These are phyloP conservation scores for Cladorrhinum sp. DNA, from an alignment of 2,329 filamentous ascomycete species.

Conservation along the genomic window DNA sequence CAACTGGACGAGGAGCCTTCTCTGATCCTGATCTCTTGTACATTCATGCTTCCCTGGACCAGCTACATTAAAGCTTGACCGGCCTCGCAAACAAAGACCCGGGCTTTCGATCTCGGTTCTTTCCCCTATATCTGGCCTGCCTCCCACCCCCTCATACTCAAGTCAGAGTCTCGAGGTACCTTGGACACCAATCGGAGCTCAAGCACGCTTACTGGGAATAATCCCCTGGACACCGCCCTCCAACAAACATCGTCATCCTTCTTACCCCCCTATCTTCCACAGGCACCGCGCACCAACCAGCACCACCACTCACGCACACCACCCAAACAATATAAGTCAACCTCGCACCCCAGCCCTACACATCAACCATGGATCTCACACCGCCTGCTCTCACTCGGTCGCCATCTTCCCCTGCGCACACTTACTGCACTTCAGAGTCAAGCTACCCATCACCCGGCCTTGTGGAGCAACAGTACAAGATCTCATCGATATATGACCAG, in stretches of 20 bases:
- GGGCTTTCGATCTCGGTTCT: conserved; percentile 12
- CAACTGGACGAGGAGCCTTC: conserved; percentile 15
- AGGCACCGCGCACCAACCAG: conserved; percentile 17
- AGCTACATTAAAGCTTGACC: conserved; percentile 17
- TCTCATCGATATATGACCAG: conserved; percentile 42
- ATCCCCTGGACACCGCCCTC: conserved; percentile 20
- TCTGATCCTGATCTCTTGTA: conserved; percentile 1
- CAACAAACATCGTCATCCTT: conserved; percentile 20
- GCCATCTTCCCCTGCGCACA: conserved; percentile 43
- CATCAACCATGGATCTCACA: conserved; percentile 46
- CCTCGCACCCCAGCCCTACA: conserved; percentile 13
- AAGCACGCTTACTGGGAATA: conserved; percentile 17
- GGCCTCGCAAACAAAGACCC: conserved; percentile 16
- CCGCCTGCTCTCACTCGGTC: conserved; percentile 47
- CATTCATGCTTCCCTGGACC: conserved; percentile 14
- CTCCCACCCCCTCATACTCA: conserved; percentile 17
- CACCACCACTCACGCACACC: conserved; percentile 9
- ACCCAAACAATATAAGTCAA: conserved; percentile 14
- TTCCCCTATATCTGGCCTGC: conserved; percentile 25
- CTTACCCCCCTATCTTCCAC: conserved; percentile 21
- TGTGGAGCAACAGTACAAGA: conserved; percentile 42
- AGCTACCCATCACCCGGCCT: conserved; percentile 47
- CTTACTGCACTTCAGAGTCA: conserved; percentile 42
- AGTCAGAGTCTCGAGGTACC: conserved; percentile 17
- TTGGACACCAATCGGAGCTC: conserved; percentile 28